Percentiles rank a stretch among this genome's conserved stretches.
These are phyloP conservation scores for Narthecium ossifragum DNA, from an alignment of 106 monocot genomes.

Conservation along the genomic window DNA sequence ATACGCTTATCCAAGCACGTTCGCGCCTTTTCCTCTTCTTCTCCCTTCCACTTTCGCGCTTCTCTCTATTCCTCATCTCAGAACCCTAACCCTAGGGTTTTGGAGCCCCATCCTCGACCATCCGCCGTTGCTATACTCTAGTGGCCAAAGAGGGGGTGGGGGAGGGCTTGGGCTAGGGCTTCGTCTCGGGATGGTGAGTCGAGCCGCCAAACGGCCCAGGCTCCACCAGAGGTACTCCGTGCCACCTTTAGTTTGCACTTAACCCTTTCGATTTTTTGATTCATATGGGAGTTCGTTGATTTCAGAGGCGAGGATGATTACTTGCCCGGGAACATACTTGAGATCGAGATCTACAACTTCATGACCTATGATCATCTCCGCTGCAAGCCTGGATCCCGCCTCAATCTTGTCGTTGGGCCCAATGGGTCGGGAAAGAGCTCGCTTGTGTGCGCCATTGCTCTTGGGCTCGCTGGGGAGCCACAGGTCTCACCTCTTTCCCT, in stretches of 20 bases:
- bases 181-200: slow-evolving; percentile 11
- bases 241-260: neutral
- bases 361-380: slow-evolving; percentile 95
- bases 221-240: slow-evolving; percentile 14
- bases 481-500: slow-evolving; percentile 32
- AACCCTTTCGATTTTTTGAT: neutral
- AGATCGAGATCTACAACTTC: slow-evolving; percentile 95
- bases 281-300: neutral
- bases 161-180: too few species aligned
- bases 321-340: slow-evolving; percentile 88
- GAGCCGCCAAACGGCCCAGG: slow-evolving; percentile 29
- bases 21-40: too few species aligned
- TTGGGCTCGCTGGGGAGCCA: slow-evolving; percentile 90
- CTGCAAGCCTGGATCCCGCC: slow-evolving; percentile 83
- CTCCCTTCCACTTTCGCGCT: too few species aligned
- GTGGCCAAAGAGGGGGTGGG: too few species aligned
- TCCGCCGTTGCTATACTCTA: too few species aligned
- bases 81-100: too few species aligned
- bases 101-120: too few species aligned
- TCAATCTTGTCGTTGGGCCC: slow-evolving; percentile 92
- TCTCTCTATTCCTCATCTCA: too few species aligned
- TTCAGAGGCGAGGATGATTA: slow-evolving; percentile 76
- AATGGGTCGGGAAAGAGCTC: slow-evolving; percentile 99
- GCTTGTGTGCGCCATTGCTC: slow-evolving; percentile 91
- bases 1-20: too few species aligned